Conservation (phyloP, 257 asterid genomes). For the Nicotiana noctiflora region DNA sequence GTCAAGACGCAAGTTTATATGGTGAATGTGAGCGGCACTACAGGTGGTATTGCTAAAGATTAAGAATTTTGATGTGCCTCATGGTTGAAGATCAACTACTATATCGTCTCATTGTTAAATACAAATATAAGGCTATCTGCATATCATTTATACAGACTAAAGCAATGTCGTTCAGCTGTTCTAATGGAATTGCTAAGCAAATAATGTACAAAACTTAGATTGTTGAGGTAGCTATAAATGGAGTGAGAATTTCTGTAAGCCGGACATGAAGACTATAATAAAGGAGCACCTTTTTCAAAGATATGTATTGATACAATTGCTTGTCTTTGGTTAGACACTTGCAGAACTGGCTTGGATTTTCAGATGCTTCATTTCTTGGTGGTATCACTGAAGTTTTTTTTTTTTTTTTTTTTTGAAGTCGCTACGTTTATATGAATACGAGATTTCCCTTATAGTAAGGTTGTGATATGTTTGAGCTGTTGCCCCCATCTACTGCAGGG, state of each 20-base stretch:
- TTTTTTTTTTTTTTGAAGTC: too few relatives aligned
- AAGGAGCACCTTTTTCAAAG: not conserved
- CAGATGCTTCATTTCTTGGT: not conserved
- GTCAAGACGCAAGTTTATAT: constrained; percentile 51
- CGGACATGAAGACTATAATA: not conserved
- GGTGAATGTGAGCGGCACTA: constrained; percentile 29
- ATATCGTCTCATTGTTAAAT: not conserved
- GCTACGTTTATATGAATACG: not conserved
- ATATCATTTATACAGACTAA: not conserved
- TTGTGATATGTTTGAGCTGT: not conserved
- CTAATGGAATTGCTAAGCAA: not conserved
- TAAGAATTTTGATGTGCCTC: not conserved
- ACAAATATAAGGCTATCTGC: not conserved
- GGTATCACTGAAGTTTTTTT: too few relatives aligned
- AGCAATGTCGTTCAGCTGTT: not conserved
- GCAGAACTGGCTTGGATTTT: not conserved
- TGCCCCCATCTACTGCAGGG: not conserved
- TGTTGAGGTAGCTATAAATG: not conserved
- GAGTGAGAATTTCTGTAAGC: not conserved
- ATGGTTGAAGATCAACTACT: not conserved
- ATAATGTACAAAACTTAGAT: not conserved
- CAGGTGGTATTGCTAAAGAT: not conserved
- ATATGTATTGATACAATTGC: not conserved
- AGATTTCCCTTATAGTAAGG: not conserved
- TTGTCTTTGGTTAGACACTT: not conserved